Base-by-base conservation (phyloP, 192 early-diverging fungal species). In the Mortierella hygrophila region DNA sequence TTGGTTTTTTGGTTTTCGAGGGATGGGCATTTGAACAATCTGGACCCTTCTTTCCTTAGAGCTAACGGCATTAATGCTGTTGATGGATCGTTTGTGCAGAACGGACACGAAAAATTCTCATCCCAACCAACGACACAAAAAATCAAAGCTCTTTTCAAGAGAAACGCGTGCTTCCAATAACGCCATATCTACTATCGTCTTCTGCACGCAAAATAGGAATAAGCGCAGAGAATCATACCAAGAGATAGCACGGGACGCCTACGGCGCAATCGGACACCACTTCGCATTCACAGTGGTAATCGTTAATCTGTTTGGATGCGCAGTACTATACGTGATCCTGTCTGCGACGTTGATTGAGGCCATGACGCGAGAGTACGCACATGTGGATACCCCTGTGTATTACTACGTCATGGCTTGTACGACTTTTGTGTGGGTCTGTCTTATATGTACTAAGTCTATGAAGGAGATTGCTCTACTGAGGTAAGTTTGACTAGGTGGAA, bases 361-460 rank as follows among this genome's bases (percentile, higher is more conserved):
- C 47, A 89, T 97, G 40, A 88, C 93, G 41, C 81, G 87, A 9
- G 75, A 90, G 11, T 85, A 88, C 60, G 90, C 89, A 8, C 63
- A 77, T 10, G 68, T 93, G n/a, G 70, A 81, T 44, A 42, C 89
- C 21, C 80, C 89, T 6, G 70, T 88, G 20, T 89, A 90, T 60
- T 74, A 90, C 57, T 95, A 94, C 92, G 89, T 93, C 32, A 80
- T 93, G 11, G 84, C 87, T 21, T 92, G 92, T n/a, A 77, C 92
- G 32, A 37, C 89, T 11, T 75, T 93, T 37, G 91, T 96, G 29
- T 91, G 92, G 88, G 74, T 93, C 6, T 95, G 95, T 1, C 92
- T 95, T 69, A 89, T 96, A 18, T 82, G 88, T 20, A 90, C 95
- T 32, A 96, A 95, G 85, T 90, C 92, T 11, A 93, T 97, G 91